Percentiles rank a stretch among this genome's conserved stretches.
Conservation (phyloP, 2,329 filamentous ascomycete genomes). For the Botrytis paeoniae region DNA sequence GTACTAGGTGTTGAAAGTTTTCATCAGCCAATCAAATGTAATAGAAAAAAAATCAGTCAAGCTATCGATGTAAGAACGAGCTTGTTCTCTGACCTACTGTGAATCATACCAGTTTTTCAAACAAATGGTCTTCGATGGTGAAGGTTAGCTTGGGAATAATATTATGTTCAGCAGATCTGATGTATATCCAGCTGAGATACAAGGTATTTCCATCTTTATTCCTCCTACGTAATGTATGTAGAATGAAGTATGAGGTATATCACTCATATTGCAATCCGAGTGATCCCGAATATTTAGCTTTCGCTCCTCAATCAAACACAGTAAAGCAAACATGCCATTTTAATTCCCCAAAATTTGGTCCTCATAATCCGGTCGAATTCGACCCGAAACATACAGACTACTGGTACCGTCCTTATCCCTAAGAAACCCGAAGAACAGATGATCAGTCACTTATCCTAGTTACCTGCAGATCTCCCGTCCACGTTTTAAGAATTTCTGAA, state of each 20-base stretch:
- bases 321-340: background rate
- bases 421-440: background rate
- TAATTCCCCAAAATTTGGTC: background rate
- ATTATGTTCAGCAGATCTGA: background rate
- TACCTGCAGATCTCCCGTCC: background rate
- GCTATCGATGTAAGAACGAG: background rate
- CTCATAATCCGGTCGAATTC: background rate
- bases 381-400: background rate
- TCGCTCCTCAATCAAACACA: background rate
- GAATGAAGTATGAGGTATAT: background rate
- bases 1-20: background rate
- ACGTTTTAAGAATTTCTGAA: background rate
- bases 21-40: background rate
- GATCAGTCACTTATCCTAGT: background rate
- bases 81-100: background rate
- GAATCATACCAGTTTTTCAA: background rate
- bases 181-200: background rate
- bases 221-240: background rate
- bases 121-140: background rate
- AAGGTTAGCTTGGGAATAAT: background rate
- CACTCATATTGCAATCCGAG: background rate
- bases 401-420: background rate
- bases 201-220: background rate
- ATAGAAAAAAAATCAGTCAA: background rate
- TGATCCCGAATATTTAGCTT: fast-evolving